phyloP scores from a whole-genome alignment of 352 stramenopile species.

The Nothophytophthora sp. region DNA sequence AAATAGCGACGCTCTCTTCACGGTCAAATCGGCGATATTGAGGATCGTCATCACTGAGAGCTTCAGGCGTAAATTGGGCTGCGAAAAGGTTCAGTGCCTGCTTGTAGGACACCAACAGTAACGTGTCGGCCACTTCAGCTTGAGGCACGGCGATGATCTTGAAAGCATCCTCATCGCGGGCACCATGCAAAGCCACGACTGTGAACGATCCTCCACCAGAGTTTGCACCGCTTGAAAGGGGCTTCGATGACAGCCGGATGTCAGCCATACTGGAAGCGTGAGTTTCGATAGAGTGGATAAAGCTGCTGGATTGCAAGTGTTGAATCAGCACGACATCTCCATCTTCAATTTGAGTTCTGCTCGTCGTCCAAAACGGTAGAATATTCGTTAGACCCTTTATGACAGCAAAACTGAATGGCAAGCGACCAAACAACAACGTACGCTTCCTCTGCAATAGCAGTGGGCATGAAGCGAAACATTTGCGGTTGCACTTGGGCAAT shows the following conservation, averaged over 20 bases:
- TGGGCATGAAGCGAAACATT: conserved; percentile 59
- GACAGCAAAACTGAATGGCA: neutral
- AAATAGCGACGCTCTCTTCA: conserved; percentile 33
- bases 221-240: conserved; percentile 28
- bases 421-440: too few species aligned
- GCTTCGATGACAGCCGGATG: conserved; percentile 62
- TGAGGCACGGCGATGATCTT: conserved; percentile 48
- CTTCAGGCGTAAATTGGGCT: conserved; percentile 25
- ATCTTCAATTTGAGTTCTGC: conserved; percentile 45
- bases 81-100: conserved; percentile 39
- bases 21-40: conserved; percentile 28
- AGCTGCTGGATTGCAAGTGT: conserved; percentile 44
- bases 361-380: neutral
- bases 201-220: conserved; percentile 35
- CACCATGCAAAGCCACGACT: conserved; percentile 46
- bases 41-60: conserved; percentile 7
- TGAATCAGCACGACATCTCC: conserved; percentile 64
- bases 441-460: conserved; percentile 52
- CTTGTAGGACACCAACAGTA: conserved; percentile 70
- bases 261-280: conserved; percentile 67
- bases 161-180: conserved; percentile 74
- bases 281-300: conserved; percentile 68
- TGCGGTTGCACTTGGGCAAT: conserved; percentile 46
- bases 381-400: neutral
- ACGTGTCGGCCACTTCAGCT: conserved; percentile 54